These are phyloP conservation scores for Artemisia tridentata DNA, from an alignment of 129 eudicot genomes.

Conservation along the genomic window DNA sequence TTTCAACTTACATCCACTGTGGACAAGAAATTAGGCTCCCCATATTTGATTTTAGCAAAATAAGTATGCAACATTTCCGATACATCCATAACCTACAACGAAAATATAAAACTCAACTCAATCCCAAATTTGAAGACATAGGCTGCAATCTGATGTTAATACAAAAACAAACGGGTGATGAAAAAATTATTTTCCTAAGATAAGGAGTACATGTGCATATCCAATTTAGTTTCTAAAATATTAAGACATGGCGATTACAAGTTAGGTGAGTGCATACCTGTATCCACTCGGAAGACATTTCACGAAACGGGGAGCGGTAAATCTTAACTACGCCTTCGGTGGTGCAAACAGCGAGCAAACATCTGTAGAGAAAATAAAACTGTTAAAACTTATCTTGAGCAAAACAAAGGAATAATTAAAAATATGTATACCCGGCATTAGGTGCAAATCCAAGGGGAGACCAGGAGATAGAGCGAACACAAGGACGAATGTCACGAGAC, in stretches of 20 bases:
- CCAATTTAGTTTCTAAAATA: too few species aligned
- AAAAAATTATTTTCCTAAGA: not conserved
- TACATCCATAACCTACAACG: slow-evolving; percentile 58
- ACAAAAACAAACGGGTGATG: not conserved
- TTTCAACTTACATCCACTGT: slow-evolving; percentile 43
- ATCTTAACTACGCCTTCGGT: slow-evolving; percentile 70
- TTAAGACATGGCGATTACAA: not conserved
- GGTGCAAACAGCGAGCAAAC: slow-evolving; percentile 96
- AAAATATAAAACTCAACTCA: not conserved
- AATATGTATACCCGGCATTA: slow-evolving; percentile 56
- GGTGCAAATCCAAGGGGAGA: slow-evolving; percentile 80
- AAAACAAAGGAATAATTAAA: not conserved
- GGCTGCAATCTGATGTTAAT: not conserved
- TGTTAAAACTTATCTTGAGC: not conserved
- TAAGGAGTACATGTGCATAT: too few species aligned
- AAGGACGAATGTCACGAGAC: slow-evolving; percentile 59
- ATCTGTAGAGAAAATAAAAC: slow-evolving; percentile 36
- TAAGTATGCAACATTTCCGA: slow-evolving; percentile 60
- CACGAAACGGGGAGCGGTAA: slow-evolving; percentile 72
- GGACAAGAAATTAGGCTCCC: slow-evolving; percentile 39
- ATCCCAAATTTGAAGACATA: too few species aligned
- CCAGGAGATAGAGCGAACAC: slow-evolving; percentile 87
- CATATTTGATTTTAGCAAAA: slow-evolving; percentile 38
- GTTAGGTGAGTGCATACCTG: slow-evolving; percentile 48
- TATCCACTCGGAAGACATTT: slow-evolving; percentile 77